phyloP scores from a whole-genome alignment of 441 rosid species.

The Adansonia grandidieri region DNA sequence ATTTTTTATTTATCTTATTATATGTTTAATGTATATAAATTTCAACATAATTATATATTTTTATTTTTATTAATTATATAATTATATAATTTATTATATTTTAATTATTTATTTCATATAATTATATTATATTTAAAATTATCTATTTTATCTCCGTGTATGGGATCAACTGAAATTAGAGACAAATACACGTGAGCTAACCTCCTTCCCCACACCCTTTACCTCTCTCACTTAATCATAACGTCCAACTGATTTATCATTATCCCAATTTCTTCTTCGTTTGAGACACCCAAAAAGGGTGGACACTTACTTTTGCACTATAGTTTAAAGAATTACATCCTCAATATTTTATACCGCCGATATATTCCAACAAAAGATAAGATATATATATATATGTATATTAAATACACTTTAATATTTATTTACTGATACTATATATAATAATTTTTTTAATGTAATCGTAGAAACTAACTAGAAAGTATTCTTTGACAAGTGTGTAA shows the following conservation, averaged over 20 bases:
- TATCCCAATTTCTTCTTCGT: constrained; percentile 19
- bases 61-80: neutral
- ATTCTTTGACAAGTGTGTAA: neutral
- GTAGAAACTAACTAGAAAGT: neutral
- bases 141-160: neutral
- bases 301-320: neutral
- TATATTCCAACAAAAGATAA: neutral
- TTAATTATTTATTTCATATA: too few species aligned
- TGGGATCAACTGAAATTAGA: constrained; percentile 44
- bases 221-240: constrained; percentile 48
- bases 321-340: neutral
- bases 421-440: too few species aligned
- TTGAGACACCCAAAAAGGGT: constrained; percentile 13
- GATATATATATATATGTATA: neutral
- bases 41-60: neutral
- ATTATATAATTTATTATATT: too few species aligned
- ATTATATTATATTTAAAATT: neutral
- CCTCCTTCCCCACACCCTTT: constrained; percentile 56
- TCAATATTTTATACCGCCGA: neutral
- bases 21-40: neutral
- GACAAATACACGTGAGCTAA: constrained; percentile 85
- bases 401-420: too few species aligned
- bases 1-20: too few species aligned
- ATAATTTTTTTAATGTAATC: too few species aligned
- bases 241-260: constrained; percentile 44